Evolutionary conservation across 2,329 filamentous ascomycete species (phyloP).

Genomic region (Ophiostoma quercus): DNA sequence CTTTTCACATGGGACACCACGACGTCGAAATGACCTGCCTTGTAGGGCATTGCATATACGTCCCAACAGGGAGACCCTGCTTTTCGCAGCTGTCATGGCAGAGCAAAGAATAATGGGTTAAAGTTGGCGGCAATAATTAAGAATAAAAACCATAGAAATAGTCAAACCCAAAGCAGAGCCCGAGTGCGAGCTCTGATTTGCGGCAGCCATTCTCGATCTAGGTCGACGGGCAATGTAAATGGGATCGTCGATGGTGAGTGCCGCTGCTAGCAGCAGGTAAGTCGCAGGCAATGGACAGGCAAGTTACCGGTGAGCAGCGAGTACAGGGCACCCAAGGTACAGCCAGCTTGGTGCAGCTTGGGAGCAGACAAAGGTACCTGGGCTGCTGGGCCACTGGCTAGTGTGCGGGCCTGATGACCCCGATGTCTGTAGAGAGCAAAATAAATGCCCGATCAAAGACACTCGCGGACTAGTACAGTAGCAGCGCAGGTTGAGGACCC

Average conservation of each 20-base stretch:
- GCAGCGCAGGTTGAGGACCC: no score
- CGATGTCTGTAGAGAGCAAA: not conserved
- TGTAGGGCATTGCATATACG: no score
- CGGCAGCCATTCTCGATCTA: not conserved
- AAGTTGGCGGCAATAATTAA: not conserved
- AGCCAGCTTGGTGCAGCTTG: not conserved
- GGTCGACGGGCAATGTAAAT: not conserved
- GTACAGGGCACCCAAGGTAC: not conserved
- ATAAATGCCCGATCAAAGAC: conserved; percentile 8
- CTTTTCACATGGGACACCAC: no score
- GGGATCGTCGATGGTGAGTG: conserved; percentile 4
- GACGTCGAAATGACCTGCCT: no score
- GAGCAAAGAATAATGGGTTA: no score
- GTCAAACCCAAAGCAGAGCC: not conserved
- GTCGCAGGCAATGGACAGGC: not conserved
- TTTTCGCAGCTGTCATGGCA: not conserved
- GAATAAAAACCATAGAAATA: not conserved
- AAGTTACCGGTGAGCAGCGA: not conserved
- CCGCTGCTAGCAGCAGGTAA: not conserved
- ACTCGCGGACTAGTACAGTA: not conserved
- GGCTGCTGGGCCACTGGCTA: not conserved
- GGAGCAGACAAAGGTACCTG: not conserved
- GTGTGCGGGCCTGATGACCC: not conserved
- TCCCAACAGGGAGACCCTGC: not conserved
- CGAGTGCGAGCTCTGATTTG: not conserved